Conservation (phyloP, 495 filamentous ascomycete genomes). For the Annulohypoxylon maeteangense region DNA sequence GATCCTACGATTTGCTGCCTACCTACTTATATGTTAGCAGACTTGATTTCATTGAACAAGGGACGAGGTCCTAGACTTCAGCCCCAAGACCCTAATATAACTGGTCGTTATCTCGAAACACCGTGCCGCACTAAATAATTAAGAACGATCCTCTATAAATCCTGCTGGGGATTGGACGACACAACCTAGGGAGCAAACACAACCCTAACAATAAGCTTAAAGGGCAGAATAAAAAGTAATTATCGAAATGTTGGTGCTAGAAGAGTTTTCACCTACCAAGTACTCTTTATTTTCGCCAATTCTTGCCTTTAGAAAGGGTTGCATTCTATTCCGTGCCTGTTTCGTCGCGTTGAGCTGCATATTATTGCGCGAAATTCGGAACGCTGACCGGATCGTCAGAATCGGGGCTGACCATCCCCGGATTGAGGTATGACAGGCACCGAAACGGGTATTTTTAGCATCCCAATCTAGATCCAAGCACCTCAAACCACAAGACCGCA, state of each 20-base stretch:
- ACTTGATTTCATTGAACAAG: background rate
- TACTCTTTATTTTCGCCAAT: background rate
- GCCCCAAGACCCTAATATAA: background rate
- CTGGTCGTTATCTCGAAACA: background rate
- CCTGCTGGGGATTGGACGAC: background rate
- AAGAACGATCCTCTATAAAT: conserved; percentile 5
- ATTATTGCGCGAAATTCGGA: background rate
- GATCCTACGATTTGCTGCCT: background rate
- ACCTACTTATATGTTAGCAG: background rate
- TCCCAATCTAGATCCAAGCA: background rate
- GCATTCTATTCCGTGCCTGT: background rate
- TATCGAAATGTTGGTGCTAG: background rate
- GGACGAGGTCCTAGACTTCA: background rate
- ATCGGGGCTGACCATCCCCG: conserved; percentile 2
- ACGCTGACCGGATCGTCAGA: conserved; percentile 13
- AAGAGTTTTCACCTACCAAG: background rate
- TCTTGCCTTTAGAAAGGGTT: background rate
- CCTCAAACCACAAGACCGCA: background rate
- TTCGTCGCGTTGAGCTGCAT: background rate
- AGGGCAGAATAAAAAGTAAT: background rate
- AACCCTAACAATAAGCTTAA: background rate
- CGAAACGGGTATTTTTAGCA: conserved; percentile 27
- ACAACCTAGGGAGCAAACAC: background rate
- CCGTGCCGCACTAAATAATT: background rate
- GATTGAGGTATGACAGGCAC: conserved; percentile 4